Evolutionary conservation across 2,329 filamentous ascomycete species (phyloP).

Genomic region (Septoria linicola): DNA sequence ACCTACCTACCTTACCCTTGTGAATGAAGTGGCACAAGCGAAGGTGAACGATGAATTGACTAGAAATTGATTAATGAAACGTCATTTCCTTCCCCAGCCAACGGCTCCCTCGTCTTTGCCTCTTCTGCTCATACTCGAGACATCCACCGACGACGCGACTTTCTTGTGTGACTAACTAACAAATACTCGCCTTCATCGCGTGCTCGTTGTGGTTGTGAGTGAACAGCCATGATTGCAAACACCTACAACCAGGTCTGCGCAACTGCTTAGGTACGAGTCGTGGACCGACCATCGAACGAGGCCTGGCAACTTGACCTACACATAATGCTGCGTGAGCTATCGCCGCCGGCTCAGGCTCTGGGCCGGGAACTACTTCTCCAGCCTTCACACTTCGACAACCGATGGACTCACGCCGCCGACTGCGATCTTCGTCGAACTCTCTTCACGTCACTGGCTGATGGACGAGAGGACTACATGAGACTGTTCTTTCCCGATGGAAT

Average conservation of each 20-base stretch:
- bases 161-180: constrained; percentile 1
- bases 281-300: too few relatives aligned
- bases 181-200: not conserved
- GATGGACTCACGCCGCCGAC: constrained; percentile 70
- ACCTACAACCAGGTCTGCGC: too few relatives aligned
- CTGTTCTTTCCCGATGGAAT: constrained; percentile 77
- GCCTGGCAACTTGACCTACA: not conserved
- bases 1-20: too few relatives aligned
- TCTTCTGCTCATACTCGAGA: too few relatives aligned
- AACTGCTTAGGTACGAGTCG: too few relatives aligned
- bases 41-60: too few relatives aligned
- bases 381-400: constrained; percentile 69
- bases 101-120: too few relatives aligned
- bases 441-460: constrained; percentile 81
- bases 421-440: constrained; percentile 73
- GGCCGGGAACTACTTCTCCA: constrained; percentile 78
- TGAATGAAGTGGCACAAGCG: too few relatives aligned
- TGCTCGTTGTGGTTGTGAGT: not conserved
- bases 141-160: too few relatives aligned
- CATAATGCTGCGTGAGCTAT: constrained; percentile 11
- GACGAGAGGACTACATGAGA: constrained; percentile 69
- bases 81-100: too few relatives aligned
- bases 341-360: constrained; percentile 71
- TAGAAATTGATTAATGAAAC: too few relatives aligned
- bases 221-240: constrained; percentile 1